Percentiles rank a stretch among this genome's conserved stretches.
Conservation (phyloP, 352 stramenopile species). For the Pythium dissimile region DNA sequence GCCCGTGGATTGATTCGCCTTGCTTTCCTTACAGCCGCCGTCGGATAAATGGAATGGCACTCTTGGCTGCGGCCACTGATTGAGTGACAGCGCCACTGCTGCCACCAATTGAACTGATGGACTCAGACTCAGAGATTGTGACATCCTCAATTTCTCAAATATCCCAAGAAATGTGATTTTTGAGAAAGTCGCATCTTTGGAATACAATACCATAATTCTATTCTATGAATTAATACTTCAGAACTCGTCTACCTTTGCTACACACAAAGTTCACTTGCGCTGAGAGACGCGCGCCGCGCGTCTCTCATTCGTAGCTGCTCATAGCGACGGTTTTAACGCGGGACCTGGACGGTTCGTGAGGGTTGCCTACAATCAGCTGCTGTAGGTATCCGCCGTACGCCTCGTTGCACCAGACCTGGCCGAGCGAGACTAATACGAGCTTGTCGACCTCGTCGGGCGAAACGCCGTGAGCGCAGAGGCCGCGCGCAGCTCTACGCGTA, state of each 20-base stretch:
- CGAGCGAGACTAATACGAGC: constrained; percentile 69
- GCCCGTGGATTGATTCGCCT: too few relatives aligned
- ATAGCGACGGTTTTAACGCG: constrained; percentile 65
- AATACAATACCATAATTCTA: constrained; percentile 26
- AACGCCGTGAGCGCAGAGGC: constrained; percentile 39
- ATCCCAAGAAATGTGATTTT: background rate
- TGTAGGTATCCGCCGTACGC: constrained; percentile 31
- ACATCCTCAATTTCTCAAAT: background rate
- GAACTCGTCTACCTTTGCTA: constrained; percentile 61
- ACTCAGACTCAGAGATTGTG: background rate
- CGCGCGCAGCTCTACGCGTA: constrained; percentile 11
- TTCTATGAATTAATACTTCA: constrained; percentile 41
- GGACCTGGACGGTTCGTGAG: constrained; percentile 40
- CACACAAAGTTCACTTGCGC: constrained; percentile 29
- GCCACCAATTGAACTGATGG: too few relatives aligned
- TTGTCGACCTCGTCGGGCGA: constrained; percentile 27
- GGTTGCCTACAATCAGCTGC: constrained; percentile 37
- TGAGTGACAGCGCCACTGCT: too few relatives aligned
- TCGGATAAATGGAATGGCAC: constrained; percentile 25
- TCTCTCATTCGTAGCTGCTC: constrained; percentile 66
- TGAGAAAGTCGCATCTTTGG: background rate
- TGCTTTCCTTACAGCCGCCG: too few relatives aligned
- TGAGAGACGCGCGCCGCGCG: constrained; percentile 42
- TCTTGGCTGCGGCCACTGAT: constrained; percentile 11
- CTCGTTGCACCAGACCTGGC: constrained; percentile 61